These are phyloP conservation scores for Cyclotella choctawhatcheeana DNA, from an alignment of 108 stramenopile genomes.

Conservation along the genomic window DNA sequence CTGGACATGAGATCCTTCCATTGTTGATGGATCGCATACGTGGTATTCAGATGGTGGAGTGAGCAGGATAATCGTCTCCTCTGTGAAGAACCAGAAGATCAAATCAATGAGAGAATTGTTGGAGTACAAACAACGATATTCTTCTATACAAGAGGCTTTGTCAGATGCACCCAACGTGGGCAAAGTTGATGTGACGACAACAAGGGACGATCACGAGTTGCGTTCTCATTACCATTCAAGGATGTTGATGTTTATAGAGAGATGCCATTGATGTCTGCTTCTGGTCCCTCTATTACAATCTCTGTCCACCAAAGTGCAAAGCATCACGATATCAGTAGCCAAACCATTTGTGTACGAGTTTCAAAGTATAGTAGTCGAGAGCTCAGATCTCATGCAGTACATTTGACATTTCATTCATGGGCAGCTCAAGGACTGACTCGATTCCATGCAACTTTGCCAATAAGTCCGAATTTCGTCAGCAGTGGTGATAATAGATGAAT, in stretches of 20 bases:
- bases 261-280: conserved; percentile 48
- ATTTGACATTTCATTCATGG: conserved; percentile 44
- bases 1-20: conserved; percentile 55
- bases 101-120: conserved; percentile 27
- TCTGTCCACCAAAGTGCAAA: conserved; percentile 75
- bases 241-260: conserved; percentile 54
- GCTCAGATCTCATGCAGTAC: conserved; percentile 1
- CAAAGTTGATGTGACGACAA: conserved; percentile 56
- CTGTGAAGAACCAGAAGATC: conserved; percentile 57
- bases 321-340: conserved; percentile 68
- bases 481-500: conserved; percentile 12
- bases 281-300: conserved; percentile 37
- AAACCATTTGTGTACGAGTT: conserved; percentile 62
- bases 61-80: conserved; percentile 55
- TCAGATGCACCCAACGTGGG: conserved; percentile 56
- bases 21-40: conserved; percentile 47
- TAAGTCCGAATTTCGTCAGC: conserved; percentile 21
- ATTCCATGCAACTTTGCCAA: conserved; percentile 38
- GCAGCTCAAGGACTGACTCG: conserved; percentile 19
- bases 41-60: conserved; percentile 60
- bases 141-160: conserved; percentile 56
- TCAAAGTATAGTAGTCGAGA: conserved; percentile 52
- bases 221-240: conserved; percentile 47
- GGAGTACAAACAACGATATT: conserved; percentile 38
- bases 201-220: conserved; percentile 22